phyloP scores from a whole-genome alignment of 2,329 filamentous ascomycete species.

The Colletotrichum abscissum region DNA sequence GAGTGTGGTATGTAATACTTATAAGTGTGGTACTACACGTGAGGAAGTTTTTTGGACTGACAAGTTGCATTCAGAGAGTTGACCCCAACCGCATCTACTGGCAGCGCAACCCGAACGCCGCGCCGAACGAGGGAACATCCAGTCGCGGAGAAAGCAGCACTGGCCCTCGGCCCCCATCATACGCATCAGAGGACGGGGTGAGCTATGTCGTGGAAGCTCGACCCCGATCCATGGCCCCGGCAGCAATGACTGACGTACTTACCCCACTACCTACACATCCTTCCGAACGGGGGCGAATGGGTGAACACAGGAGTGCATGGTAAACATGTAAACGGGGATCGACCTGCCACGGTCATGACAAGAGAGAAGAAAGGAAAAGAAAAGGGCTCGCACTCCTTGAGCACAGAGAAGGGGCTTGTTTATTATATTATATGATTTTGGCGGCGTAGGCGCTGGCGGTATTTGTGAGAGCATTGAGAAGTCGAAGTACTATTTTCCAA shows the following conservation, averaged over 20 bases:
- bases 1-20: slow-evolving; percentile 72
- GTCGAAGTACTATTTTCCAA: not conserved
- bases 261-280: slow-evolving; percentile 58
- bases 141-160: slow-evolving; percentile 37
- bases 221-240: slow-evolving; percentile 67
- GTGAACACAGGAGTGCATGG: not conserved
- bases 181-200: slow-evolving; percentile 80
- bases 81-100: slow-evolving; percentile 86
- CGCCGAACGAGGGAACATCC: slow-evolving; percentile 28
- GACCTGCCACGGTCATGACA: not conserved
- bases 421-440: not conserved
- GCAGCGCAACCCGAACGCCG: slow-evolving; percentile 70
- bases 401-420: not conserved
- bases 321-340: not conserved
- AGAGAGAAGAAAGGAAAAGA: not conserved
- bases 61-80: slow-evolving; percentile 65
- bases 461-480: not conserved
- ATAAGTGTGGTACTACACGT: not conserved
- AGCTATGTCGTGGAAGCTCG: slow-evolving; percentile 77
- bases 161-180: slow-evolving; percentile 74
- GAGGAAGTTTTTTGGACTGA: not conserved
- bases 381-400: not conserved
- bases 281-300: slow-evolving; percentile 51
- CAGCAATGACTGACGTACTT: not conserved
- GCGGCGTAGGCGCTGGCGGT: not conserved